A percentile compares a stretch with the other conserved stretches of the same genome.
Evolutionary conservation across 768 basidiomycete species (phyloP).

Genomic region (Aureoboletus auriporus): DNA sequence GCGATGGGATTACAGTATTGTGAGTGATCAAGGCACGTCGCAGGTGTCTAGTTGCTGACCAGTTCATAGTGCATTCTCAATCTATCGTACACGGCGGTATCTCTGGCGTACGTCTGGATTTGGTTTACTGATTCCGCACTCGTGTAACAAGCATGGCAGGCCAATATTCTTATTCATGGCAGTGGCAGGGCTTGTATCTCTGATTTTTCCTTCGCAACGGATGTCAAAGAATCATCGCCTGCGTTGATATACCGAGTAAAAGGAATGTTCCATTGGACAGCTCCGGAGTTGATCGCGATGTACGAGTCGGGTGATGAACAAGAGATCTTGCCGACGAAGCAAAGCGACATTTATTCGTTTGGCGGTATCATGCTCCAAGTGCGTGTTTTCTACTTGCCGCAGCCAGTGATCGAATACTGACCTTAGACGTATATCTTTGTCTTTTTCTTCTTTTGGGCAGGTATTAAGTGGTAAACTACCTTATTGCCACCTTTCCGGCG

Average conservation of each 20-base stretch:
- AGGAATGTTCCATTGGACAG: slow-evolving; percentile 50
- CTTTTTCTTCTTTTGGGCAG: slow-evolving; percentile 1
- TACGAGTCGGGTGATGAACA: not conserved
- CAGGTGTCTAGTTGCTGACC: not conserved
- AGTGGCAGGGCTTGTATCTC: slow-evolving; percentile 39
- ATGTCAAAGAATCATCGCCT: slow-evolving; percentile 30
- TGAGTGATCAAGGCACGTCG: not conserved
- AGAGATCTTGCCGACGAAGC: slow-evolving; percentile 13
- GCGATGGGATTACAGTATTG: slow-evolving; percentile 26
- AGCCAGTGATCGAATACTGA: not conserved
- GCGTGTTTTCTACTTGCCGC: not conserved
- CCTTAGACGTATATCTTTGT: too few relatives aligned
- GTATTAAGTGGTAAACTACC: slow-evolving; percentile 20
- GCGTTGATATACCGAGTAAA: slow-evolving; percentile 28
- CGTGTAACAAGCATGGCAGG: slow-evolving; percentile 14
- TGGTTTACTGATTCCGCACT: not conserved
- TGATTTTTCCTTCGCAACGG: slow-evolving; percentile 42
- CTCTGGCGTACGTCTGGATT: slow-evolving; percentile 22
- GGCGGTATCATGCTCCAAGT: slow-evolving; percentile 24
- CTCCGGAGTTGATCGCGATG: slow-evolving; percentile 35
- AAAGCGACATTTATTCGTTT: slow-evolving; percentile 38
- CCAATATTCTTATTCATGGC: slow-evolving; percentile 44
- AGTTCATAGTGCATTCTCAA: slow-evolving; percentile 17
- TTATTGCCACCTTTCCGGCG: slow-evolving; percentile 18
- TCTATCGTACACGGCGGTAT: slow-evolving; percentile 24